Evolutionary conservation across 73 alveolate genomes (phyloP).

Genomic region (Tetrahymena elliotti): DNA sequence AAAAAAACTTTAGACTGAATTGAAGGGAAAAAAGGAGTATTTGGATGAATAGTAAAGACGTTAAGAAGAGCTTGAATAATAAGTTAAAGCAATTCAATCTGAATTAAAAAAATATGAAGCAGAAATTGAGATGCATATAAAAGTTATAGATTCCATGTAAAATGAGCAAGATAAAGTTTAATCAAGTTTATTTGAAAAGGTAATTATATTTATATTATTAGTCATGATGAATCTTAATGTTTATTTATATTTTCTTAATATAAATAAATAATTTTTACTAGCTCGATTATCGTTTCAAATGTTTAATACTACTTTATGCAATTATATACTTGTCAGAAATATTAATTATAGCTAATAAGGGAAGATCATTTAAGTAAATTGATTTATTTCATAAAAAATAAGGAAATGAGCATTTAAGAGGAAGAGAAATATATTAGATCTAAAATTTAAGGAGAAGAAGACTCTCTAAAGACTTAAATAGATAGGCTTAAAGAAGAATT

Average conservation of each 20-base stretch:
- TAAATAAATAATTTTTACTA: no score
- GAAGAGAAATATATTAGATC: slow-evolving; percentile 23
- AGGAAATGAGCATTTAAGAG: slow-evolving; percentile 14
- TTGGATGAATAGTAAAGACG: slow-evolving; percentile 10
- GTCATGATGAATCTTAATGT: no score
- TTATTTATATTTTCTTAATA: no score
- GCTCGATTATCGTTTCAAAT: no score
- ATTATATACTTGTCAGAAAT: no score
- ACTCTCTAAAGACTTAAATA: slow-evolving; percentile 42
- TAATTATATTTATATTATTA: neutral
- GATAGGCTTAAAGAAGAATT: slow-evolving; percentile 52
- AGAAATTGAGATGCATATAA: slow-evolving; percentile 68
- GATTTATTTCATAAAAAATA: no score
- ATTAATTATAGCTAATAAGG: neutral
- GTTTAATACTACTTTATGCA: no score
- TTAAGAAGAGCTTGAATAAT: slow-evolving; percentile 9
- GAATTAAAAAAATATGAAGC: slow-evolving; percentile 53
- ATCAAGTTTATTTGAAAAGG: neutral
- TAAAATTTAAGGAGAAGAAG: slow-evolving; percentile 42
- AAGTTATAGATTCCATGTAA: slow-evolving; percentile 42
- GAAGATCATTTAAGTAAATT: no score
- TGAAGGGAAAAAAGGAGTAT: slow-evolving; percentile 30
- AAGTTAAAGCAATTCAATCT: slow-evolving; percentile 57
- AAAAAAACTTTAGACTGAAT: slow-evolving; percentile 27
- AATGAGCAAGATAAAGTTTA: slow-evolving; percentile 53